Conservation (phyloP, 768 basidiomycete genomes). For the Strobilomyces dryophilus region DNA sequence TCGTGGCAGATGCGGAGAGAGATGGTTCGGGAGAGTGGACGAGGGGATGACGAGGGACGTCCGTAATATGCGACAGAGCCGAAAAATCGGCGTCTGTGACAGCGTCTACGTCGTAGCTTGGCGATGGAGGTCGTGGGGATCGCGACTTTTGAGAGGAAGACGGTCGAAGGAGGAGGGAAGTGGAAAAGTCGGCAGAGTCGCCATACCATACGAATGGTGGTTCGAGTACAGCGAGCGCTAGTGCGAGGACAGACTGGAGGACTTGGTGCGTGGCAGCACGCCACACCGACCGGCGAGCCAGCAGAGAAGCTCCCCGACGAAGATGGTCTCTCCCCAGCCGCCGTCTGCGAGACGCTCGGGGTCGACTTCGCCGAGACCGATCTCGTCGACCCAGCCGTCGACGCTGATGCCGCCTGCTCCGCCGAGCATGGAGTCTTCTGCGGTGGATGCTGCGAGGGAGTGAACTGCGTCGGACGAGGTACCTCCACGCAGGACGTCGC, state of each 20-base stretch:
- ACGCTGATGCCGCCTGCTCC: constrained; percentile 25
- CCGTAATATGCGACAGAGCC: constrained; percentile 23
- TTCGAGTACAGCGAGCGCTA: constrained; percentile 17
- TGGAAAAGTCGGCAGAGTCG: constrained; percentile 19
- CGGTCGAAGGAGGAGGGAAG: constrained; percentile 23
- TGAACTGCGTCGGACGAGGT: constrained; percentile 25
- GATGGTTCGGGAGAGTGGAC: constrained; percentile 31
- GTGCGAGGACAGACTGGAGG: background rate
- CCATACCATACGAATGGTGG: constrained; percentile 18
- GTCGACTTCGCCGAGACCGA: constrained; percentile 64
- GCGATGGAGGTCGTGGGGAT: constrained; percentile 2
- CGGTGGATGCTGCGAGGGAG: constrained; percentile 20
- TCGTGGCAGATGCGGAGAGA: constrained; percentile 33
- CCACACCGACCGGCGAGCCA: constrained; percentile 56
- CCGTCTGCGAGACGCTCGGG: constrained; percentile 62
- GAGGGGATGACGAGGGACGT: constrained; percentile 29
- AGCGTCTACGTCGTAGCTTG: background rate
- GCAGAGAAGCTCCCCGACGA: constrained; percentile 62
- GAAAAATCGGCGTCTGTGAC: constrained; percentile 5
- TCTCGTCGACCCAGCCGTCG: constrained; percentile 39
- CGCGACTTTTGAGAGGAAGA: constrained; percentile 5
- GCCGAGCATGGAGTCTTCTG: constrained; percentile 18
- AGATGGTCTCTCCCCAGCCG: constrained; percentile 61
- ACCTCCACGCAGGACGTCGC: constrained; percentile 54
- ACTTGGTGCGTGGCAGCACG: constrained; percentile 19